Evolutionary conservation across 768 basidiomycete species (phyloP).

Genomic region (Nevesoporus exiguus): DNA sequence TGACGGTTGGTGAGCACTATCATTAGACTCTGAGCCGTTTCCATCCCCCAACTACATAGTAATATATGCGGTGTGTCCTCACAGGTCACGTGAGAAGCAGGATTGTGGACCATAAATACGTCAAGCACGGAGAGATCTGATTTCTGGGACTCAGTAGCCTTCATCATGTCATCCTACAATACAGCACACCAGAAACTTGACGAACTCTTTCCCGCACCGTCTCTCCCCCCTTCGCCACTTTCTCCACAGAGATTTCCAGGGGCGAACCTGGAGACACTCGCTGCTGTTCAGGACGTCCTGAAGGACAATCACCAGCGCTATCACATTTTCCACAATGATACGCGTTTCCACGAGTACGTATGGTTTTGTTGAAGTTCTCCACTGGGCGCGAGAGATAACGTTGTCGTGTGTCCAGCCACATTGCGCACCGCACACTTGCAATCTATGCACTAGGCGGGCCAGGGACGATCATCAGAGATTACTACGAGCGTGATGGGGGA

Average conservation of each 20-base stretch:
- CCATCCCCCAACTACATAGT: not conserved
- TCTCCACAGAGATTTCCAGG: constrained; percentile 30
- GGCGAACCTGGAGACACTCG: constrained; percentile 18
- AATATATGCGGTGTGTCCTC: not conserved
- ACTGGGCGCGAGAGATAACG: not conserved
- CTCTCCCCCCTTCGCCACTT: constrained; percentile 23
- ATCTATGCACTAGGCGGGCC: constrained; percentile 27
- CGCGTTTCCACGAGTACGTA: constrained; percentile 50
- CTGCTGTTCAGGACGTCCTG: constrained; percentile 32
- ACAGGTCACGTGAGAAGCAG: not conserved
- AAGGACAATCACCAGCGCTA: constrained; percentile 47
- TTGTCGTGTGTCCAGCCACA: constrained; percentile 17
- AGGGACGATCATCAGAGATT: constrained; percentile 22
- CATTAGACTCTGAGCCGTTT: not conserved
- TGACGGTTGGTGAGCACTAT: constrained; percentile 5
- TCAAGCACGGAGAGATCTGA: not conserved
- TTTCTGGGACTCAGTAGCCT: not conserved
- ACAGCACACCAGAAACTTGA: constrained; percentile 9
- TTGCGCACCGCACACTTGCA: constrained; percentile 29
- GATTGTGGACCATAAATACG: not conserved
- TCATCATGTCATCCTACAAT: constrained; percentile 12
- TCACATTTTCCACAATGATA: constrained; percentile 49
- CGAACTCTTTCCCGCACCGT: constrained; percentile 24
- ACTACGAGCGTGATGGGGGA: constrained; percentile 21
- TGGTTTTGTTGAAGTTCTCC: not conserved